These are phyloP conservation scores for Plasmodium malariae DNA, from an alignment of 169 alveolate species.

Conservation along the genomic window DNA sequence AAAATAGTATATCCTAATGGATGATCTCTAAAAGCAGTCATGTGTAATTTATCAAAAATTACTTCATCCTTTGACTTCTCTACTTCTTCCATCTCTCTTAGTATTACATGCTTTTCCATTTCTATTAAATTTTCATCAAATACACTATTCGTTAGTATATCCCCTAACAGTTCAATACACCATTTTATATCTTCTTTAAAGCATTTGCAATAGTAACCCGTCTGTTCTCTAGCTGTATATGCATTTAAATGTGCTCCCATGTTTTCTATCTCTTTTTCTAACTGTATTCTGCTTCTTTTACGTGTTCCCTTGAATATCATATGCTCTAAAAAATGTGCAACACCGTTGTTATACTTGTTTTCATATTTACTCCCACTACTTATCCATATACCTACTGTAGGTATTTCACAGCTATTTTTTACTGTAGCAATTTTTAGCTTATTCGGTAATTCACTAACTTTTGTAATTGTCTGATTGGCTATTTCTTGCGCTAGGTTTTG, in stretches of 20 bases:
- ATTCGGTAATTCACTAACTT: constrained; percentile 79
- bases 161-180: constrained; percentile 94
- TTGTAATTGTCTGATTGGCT: constrained; percentile 39
- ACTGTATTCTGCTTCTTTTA: constrained; percentile 90
- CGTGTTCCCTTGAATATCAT: constrained; percentile 97
- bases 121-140: constrained; percentile 91
- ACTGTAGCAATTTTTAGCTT: constrained; percentile 94
- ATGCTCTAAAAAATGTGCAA: constrained; percentile 98
- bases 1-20: constrained; percentile 94
- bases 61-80: constrained; percentile 94
- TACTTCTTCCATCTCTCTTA: constrained; percentile 96
- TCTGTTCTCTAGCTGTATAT: constrained; percentile 97
- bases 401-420: constrained; percentile 84
- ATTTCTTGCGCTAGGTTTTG: constrained; percentile 27
- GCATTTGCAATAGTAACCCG: constrained; percentile 92
- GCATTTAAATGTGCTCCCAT: constrained; percentile 98
- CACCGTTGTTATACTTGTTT: constrained; percentile 93
- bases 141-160: constrained; percentile 92
- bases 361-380: constrained; percentile 97
- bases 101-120: constrained; percentile 93
- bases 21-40: constrained; percentile 92
- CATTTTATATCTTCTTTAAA: constrained; percentile 89
- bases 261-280: constrained; percentile 96
- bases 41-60: constrained; percentile 92
- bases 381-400: constrained; percentile 95